phyloP scores from a whole-genome alignment of 495 filamentous ascomycete genomes.

The Aspergillus leporis region DNA sequence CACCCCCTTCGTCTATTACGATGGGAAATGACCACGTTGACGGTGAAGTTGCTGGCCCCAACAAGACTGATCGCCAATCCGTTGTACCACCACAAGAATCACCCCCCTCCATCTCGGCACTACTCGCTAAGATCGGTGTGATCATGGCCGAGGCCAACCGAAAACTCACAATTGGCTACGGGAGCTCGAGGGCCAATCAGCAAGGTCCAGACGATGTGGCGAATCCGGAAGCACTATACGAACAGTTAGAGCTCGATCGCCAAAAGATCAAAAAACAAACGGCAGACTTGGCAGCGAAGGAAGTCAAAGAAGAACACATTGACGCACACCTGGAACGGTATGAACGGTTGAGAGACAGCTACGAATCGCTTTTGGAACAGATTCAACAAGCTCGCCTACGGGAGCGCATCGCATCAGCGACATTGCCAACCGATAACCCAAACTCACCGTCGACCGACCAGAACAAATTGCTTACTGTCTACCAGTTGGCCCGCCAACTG shows the following conservation, averaged over 20 bases:
- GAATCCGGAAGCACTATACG: constrained; percentile 44
- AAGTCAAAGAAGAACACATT: constrained; percentile 31
- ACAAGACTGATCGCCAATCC: constrained; percentile 28
- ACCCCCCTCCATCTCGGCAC: constrained; percentile 32
- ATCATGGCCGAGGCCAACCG: constrained; percentile 49
- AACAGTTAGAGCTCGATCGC: constrained; percentile 47
- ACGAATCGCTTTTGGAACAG: constrained; percentile 48
- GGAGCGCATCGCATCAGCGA: constrained; percentile 23
- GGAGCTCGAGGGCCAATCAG: constrained; percentile 38
- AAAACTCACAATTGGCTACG: constrained; percentile 43
- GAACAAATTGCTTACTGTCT: constrained; percentile 31
- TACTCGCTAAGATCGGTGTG: constrained; percentile 42
- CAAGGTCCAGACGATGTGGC: constrained; percentile 42
- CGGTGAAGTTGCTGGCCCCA: constrained; percentile 24
- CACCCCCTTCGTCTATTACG: constrained; percentile 43
- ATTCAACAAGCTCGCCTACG: constrained; percentile 33
- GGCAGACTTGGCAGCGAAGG: constrained; percentile 30
- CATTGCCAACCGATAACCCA: constrained; percentile 19
- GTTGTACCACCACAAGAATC: constrained; percentile 23
- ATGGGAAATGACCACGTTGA: constrained; percentile 47
- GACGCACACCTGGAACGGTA: constrained; percentile 36
- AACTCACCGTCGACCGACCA: constrained; percentile 23
- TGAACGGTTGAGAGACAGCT: constrained; percentile 33
- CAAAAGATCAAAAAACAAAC: constrained; percentile 42
- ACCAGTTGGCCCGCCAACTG: constrained; percentile 39